phyloP scores from a whole-genome alignment of 148 eudicot genomes.

The Simmondsia chinensis region DNA sequence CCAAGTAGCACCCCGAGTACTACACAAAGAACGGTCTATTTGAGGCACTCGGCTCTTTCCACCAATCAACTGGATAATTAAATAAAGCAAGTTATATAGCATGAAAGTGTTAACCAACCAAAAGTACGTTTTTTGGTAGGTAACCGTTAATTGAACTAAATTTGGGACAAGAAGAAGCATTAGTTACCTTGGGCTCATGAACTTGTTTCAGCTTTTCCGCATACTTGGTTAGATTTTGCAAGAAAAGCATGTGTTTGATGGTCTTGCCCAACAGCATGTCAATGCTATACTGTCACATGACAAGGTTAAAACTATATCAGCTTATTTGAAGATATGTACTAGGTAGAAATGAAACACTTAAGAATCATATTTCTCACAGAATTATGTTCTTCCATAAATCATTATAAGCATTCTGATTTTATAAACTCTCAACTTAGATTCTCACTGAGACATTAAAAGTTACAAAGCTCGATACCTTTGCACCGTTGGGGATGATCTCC shows the following conservation, averaged over 20 bases:
- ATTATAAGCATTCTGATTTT: no score
- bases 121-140: no score
- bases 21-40: conserved; percentile 7
- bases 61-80: conserved; percentile 18
- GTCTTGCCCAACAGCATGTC: conserved; percentile 57
- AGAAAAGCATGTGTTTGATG: conserved; percentile 70
- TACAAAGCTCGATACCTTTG: conserved; percentile 45
- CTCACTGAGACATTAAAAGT: not conserved
- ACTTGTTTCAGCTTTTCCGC: conserved; percentile 42
- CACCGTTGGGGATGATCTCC: conserved; percentile 70
- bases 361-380: not conserved
- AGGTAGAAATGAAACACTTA: not conserved
- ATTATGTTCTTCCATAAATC: no score
- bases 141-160: no score
- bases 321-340: not conserved
- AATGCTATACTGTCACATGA: conserved; percentile 62
- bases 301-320: conserved; percentile 6
- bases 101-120: not conserved
- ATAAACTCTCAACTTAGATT: no score
- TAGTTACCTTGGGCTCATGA: conserved; percentile 48
- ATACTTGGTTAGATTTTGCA: conserved; percentile 57
- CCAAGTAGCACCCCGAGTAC: conserved; percentile 47
- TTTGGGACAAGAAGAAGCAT: not conserved
- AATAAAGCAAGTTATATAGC: not conserved
- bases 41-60: conserved; percentile 14